Evolutionary conservation across 2,329 filamentous ascomycete genomes (phyloP).

Genomic region (Cladosporium cucumerinum): DNA sequence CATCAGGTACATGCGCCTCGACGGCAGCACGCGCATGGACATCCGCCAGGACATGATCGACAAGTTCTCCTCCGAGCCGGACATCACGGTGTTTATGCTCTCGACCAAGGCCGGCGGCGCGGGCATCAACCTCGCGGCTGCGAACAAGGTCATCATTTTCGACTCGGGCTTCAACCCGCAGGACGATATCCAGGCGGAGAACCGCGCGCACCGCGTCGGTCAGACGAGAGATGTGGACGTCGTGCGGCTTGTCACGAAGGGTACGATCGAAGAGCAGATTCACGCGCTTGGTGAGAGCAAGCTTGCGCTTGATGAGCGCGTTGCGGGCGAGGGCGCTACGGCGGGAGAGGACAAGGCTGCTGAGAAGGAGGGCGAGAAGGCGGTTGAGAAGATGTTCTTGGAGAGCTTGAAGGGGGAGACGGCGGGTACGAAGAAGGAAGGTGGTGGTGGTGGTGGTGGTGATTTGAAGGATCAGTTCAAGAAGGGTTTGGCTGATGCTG

Average conservation of each 20-base stretch:
- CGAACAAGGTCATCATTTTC: constrained; percentile 97
- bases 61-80: constrained; percentile 70
- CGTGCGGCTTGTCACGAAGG: constrained; percentile 73
- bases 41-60: constrained; percentile 86
- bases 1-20: constrained; percentile 79
- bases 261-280: constrained; percentile 90
- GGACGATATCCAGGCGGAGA: constrained; percentile 97
- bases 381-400: constrained; percentile 41
- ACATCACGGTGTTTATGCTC: constrained; percentile 86
- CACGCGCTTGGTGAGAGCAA: constrained; percentile 89
- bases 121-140: constrained; percentile 90
- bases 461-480: constrained; percentile 44
- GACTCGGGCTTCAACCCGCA: constrained; percentile 97
- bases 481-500: constrained; percentile 40
- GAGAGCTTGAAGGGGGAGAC: constrained; percentile 24
- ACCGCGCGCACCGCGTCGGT: constrained; percentile 90
- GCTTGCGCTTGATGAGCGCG: constrained; percentile 76
- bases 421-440: constrained; percentile 24
- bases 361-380: constrained; percentile 37
- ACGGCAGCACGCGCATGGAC: constrained; percentile 76
- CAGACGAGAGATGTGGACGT: constrained; percentile 90
- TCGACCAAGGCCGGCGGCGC: constrained; percentile 94
- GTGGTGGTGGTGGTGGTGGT: neutral
- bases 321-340: constrained; percentile 56
- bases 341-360: constrained; percentile 41